Evolutionary conservation across 2,329 filamentous ascomycete species (phyloP).

Genomic region (Amauroascus niger): DNA sequence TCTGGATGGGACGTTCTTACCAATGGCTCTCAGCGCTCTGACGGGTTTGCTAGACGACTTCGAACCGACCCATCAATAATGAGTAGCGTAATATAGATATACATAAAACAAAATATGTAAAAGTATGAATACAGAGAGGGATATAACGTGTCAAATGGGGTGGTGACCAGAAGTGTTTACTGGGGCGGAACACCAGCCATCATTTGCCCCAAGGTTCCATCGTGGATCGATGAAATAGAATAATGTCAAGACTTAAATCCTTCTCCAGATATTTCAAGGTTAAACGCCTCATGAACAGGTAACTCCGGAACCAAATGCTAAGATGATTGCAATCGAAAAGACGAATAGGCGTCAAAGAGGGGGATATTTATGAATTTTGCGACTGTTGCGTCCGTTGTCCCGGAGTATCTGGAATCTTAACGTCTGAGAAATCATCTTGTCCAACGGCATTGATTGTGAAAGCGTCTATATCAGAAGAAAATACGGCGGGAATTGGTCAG

Average conservation of each 20-base stretch:
- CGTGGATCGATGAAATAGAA: background rate
- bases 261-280: background rate
- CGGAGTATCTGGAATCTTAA: constrained; percentile 75
- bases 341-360: background rate
- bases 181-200: background rate
- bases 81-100: constrained; percentile 1
- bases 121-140: background rate
- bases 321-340: background rate
- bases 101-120: background rate
- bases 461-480: constrained; percentile 41
- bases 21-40: background rate
- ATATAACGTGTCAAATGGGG: background rate
- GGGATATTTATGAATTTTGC: constrained; percentile 1
- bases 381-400: background rate
- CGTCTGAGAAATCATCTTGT: constrained; percentile 94
- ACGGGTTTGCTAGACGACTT: background rate
- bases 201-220: background rate
- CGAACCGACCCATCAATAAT: background rate
- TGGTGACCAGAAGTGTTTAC: background rate
- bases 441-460: constrained; percentile 76
- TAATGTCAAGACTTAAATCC: background rate
- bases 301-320: constrained; percentile 11
- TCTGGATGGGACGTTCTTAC: no score
- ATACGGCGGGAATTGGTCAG: background rate
- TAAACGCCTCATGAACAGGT: constrained; percentile 5